Evolutionary conservation across 495 filamentous ascomycete species (phyloP), one percentile per base, ranked within the genome.

Genomic region (Astrothelium macrocarpum): DNA sequence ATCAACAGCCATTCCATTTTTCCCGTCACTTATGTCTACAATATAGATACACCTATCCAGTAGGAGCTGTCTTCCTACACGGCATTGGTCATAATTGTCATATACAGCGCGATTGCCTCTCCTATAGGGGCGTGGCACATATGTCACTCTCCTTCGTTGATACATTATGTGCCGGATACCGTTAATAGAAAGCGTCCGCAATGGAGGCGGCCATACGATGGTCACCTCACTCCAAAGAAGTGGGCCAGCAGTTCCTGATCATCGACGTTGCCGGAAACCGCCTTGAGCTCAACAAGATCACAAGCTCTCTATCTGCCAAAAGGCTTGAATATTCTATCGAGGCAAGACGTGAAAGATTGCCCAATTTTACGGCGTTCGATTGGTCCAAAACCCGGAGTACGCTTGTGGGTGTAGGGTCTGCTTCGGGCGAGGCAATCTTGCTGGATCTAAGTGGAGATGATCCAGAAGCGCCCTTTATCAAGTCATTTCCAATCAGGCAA

Each of bases 341-440:
- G 1, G 84, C 85, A 10, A 88, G 87, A 42, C 85, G 90, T 66
- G 83, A 84, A 66, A 90, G 91, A 68, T 82, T 97, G 20, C 91
- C 91, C n/a, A 79, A 83, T 9, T 87, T 95, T 70, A 90, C 87
- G 59, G 90, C 92, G 31, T 97, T 95, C 75, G 94, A 97, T 77
- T 97, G 95, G 94, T 96, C 95, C 0, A 87, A 90, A 11, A 79
- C 81, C 20, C 80, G 90, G 66, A 84, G 84, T 74, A 86, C 86
- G 59, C 78, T 97, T 46, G 83, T 97, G 46, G 91, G 88, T 31
- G 84, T 97, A 18, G 94, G 94, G 31, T 88, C 90, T 67, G 82
- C 85, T 12, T 90, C 87, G 59, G 95, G 94, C 32, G 86, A 94
- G 67, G 89, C 91, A 64, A 88, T 87, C 58, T 81, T 98, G 28